Percentiles rank a stretch among this genome's conserved stretches.
These are phyloP conservation scores for Paramecium bursaria DNA, from an alignment of 73 alveolate genomes.

Conservation along the genomic window DNA sequence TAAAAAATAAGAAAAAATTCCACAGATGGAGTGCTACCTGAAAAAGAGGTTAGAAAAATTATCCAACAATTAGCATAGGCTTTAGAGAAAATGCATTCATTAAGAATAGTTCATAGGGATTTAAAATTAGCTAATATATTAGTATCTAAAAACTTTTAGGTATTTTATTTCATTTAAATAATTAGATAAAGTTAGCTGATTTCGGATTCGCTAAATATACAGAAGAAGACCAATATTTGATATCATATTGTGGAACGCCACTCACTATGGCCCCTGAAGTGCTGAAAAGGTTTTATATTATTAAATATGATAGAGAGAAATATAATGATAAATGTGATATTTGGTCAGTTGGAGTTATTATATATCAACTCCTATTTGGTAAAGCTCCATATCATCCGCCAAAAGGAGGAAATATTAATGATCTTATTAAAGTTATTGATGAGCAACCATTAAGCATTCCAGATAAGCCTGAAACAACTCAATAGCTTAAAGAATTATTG, in stretches of 20 bases:
- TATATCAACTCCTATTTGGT: constrained; percentile 65
- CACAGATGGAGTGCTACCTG: constrained; percentile 54
- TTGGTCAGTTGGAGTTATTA: constrained; percentile 69
- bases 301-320: no score
- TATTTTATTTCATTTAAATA: background rate
- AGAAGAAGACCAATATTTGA: constrained; percentile 66
- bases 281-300: no score
- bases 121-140: constrained; percentile 70
- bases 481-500: constrained; percentile 31
- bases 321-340: constrained; percentile 70
- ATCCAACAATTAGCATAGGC: constrained; percentile 64
- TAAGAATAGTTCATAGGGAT: constrained; percentile 70
- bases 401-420: constrained; percentile 65
- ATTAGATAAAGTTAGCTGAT: constrained; percentile 67
- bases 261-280: constrained; percentile 72
- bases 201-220: constrained; percentile 69
- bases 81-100: constrained; percentile 29
- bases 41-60: constrained; percentile 39
- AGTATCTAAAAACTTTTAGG: constrained; percentile 52
- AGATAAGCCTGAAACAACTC: background rate
- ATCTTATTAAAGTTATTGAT: constrained; percentile 38
- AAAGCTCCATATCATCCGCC: constrained; percentile 67
- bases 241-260: constrained; percentile 70
- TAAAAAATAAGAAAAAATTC: background rate
- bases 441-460: constrained; percentile 48